Percentiles rank a stretch among this genome's conserved stretches.
These are phyloP conservation scores for Casaregolazyma lundiana DNA, from an alignment of 1,139 yeast species.

Conservation along the genomic window DNA sequence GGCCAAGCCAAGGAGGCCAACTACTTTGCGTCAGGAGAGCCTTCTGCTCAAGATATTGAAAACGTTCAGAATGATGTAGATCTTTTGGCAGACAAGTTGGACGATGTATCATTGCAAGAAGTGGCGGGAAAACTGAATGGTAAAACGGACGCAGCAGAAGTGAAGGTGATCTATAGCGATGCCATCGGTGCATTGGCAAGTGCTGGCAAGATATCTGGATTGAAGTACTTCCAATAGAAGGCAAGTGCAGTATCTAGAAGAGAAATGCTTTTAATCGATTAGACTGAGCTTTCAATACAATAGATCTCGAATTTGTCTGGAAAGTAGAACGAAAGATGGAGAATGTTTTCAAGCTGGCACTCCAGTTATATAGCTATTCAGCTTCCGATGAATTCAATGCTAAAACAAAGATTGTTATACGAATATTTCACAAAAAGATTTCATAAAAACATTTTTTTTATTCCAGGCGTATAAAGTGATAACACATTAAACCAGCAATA, in stretches of 20 bases:
- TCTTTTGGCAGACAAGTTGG: constrained; percentile 68
- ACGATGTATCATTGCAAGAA: constrained; percentile 67
- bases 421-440: too few species aligned
- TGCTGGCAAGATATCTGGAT: constrained; percentile 36
- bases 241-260: not conserved
- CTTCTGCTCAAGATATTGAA: constrained; percentile 57
- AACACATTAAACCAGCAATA: not conserved
- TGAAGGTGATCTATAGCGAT: constrained; percentile 49
- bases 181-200: constrained; percentile 42
- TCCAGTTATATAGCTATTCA: not conserved
- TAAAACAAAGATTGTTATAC: too few species aligned
- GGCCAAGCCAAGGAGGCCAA: constrained; percentile 74
- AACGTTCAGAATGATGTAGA: constrained; percentile 59
- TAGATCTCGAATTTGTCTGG: too few species aligned
- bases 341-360: too few species aligned
- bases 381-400: too few species aligned
- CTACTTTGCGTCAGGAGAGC: constrained; percentile 70
- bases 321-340: too few species aligned
- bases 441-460: not conserved
- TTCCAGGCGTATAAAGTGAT: not conserved
- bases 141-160: constrained; percentile 44
- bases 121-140: constrained; percentile 61
- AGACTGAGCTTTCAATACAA: too few species aligned
- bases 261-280: not conserved
- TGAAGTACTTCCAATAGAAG: constrained; percentile 17